A percentile compares a stretch with the other conserved stretches of the same genome.
Evolutionary conservation across 2,329 filamentous ascomycete genomes (phyloP).

Genomic region (Ophiocordyceps camponoti-floridani): DNA sequence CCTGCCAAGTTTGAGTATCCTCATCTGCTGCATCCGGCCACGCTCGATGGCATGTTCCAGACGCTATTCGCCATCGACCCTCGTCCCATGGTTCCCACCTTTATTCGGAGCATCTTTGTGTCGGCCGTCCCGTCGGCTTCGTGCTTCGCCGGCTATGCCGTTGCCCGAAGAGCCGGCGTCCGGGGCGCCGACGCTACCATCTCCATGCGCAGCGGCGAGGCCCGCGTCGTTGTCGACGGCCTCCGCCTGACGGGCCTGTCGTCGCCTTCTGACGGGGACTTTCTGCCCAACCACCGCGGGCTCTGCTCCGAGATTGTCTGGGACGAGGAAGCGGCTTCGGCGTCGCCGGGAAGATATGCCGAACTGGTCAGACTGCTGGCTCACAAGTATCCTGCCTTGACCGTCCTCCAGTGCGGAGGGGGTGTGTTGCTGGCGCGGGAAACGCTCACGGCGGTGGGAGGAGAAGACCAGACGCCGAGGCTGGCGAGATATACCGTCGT

Average conservation of each 20-base stretch:
- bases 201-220: conserved; percentile 20
- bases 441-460: conserved; percentile 11
- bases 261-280: conserved; percentile 12
- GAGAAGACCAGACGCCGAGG: conserved; percentile 10
- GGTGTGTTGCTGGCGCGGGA: conserved; percentile 4
- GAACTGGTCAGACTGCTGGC: conserved; percentile 15
- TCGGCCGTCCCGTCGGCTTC: conserved; percentile 13
- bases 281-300: conserved; percentile 28
- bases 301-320: conserved; percentile 30
- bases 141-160: conserved; percentile 23
- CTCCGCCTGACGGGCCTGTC: conserved; percentile 22
- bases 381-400: conserved; percentile 20
- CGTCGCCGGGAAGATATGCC: conserved; percentile 5
- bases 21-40: conserved; percentile 38
- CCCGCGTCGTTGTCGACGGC: conserved; percentile 24
- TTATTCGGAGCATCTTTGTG: conserved; percentile 26
- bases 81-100: conserved; percentile 30
- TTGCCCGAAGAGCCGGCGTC: conserved; percentile 15
- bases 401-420: conserved; percentile 21
- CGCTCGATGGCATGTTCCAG: conserved; percentile 38
- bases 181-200: conserved; percentile 24
- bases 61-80: conserved; percentile 26
- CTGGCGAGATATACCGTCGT: conserved; percentile 16
- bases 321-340: conserved; percentile 18
- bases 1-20: conserved; percentile 32